Evolutionary conservation across 202 grass and related monocot genomes (phyloP), one percentile per base, ranked within the genome.

Genomic region (Carex sylvatica): DNA sequence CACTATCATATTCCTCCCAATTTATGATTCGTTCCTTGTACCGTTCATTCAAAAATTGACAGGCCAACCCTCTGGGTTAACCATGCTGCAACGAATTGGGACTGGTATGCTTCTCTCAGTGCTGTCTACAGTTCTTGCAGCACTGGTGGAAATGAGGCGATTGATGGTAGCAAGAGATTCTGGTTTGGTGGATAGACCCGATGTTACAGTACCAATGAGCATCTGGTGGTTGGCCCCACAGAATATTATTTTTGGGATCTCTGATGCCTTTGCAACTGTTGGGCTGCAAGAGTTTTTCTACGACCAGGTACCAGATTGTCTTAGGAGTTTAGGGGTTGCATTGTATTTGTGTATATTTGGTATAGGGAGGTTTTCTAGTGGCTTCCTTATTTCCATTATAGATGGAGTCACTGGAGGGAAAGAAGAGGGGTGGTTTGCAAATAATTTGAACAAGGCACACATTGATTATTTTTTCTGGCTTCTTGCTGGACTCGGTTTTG

Each of bases 281-380:
- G 93, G 90, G 4, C 59, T 96, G 90, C 84, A 92, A 65, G 93
- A 96, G 88, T 92, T 96, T 81, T 96, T 96, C 88, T 92, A 96
- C 20, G 88, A 96, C 24, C 93, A 92, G 87, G 80, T 96, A 38
- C 93, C 90, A 9, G 42, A 54, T 11, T 81, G 42, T 16, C 70
- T 93, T 60, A 91, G 91, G 85, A 96, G 88, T 89, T 75, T 93
- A 60, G 90, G 88, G 2, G 71, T 96, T 16, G 90, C 93, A 75
- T 83, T 93, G n/a, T 93, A 89, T 87, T 82, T 92, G 1, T 90
- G 93, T 64, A 82, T 91, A 67, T 64, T 91, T 46, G 93, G 91
- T 49, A 74, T 97, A 63, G 91, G 93, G 42, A 91, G 87, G 80
- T 87, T 92, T 89, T 71, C 86, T 36, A 90, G 93, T 58, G 88